Base-by-base conservation (phyloP, 148 eudicot species). In the Polygonum aviculare region DNA sequence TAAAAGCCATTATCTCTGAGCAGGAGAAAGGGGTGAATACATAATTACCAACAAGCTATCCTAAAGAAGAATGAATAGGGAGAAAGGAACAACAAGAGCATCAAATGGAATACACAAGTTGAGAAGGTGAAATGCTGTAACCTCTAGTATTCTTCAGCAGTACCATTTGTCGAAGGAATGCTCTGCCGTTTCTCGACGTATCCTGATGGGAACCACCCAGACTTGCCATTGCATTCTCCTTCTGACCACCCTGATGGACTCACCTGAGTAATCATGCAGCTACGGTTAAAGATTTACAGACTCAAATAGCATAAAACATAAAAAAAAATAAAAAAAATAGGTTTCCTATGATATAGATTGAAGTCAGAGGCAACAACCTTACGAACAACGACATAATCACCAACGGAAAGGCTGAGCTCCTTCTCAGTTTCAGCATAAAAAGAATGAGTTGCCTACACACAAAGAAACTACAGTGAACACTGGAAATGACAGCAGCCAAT, bases 161-260 rank as follows among this genome's bases (percentile, higher is more conserved):
- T 80, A 41, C 77, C 80, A 65, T 86, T 85, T 67, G 83, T 87
- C 55, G 87, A 80, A 3, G 97, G 98, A 67, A 89, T 76, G 73
- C 98, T 91, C 49, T 79, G 88, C 65, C 97, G 93, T 63, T 83
- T 90, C 84, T 90, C 93, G 5, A 92, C 93, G 77, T 83, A 90
- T 18, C 86, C 90, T 10, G 93, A 87, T 18, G 98, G 98, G 87
- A 94, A 94, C 98, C 98, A 94, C 9, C 98, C 98, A 19, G 97
- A 87, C 81, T 85, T 90, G 49, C 97, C 98, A 77, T 86, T 90
- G 84, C 95, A 88, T 84, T 94, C 98, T 74, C 98, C 98, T 85
- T 94, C 98, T 35, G 93, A 90, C 97, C 98, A 94, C 48, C 98
- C 98, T 2, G 90, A 80, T 57, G 87, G 81, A 62, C 81, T 91